Evolutionary conservation across 345 rosid species (phyloP).

Genomic region (Aquilaria malaccensis): DNA sequence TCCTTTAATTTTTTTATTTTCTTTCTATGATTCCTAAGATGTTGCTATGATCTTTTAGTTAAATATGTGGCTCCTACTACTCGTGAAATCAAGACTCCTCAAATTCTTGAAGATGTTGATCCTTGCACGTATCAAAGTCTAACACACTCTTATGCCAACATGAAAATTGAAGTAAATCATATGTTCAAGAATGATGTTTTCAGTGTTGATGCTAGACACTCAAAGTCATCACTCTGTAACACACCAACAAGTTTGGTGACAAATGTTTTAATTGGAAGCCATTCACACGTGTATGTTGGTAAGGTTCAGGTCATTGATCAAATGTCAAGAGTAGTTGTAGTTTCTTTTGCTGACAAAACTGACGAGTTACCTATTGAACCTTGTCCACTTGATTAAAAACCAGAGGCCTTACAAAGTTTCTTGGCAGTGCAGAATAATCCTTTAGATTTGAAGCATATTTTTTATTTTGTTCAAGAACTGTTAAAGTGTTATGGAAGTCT

Average conservation of each 20-base stretch:
- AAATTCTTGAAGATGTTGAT: conserved; percentile 23
- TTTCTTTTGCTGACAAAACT: conserved; percentile 25
- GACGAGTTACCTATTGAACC: conserved; percentile 21
- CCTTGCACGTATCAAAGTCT: conserved; percentile 20
- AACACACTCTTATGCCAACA: conserved; percentile 17
- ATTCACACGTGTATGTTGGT: conserved; percentile 30
- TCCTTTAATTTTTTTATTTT: no score
- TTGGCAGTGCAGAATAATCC: conserved; percentile 22
- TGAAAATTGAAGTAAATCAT: conserved; percentile 34
- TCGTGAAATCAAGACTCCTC: conserved; percentile 27
- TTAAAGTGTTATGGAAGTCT: conserved; percentile 32
- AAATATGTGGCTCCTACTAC: conserved; percentile 19
- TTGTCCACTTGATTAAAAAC: conserved; percentile 27
- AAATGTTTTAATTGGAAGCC: conserved; percentile 20
- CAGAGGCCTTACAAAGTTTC: conserved; percentile 27
- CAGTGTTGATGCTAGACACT: conserved; percentile 26
- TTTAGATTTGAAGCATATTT: background rate
- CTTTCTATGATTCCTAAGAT: conserved; percentile 24
- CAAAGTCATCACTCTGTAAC: conserved; percentile 22
- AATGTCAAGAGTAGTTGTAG: conserved; percentile 35
- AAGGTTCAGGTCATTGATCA: conserved; percentile 30
- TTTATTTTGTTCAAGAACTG: conserved; percentile 13
- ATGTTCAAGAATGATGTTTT: conserved; percentile 18
- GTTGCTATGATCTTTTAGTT: conserved; percentile 28
- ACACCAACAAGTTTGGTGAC: conserved; percentile 25